A percentile compares a stretch with the other conserved stretches of the same genome.
These are phyloP conservation scores for Chlorella sp. DNA, from an alignment of 139 green algal species.

Conservation along the genomic window DNA sequence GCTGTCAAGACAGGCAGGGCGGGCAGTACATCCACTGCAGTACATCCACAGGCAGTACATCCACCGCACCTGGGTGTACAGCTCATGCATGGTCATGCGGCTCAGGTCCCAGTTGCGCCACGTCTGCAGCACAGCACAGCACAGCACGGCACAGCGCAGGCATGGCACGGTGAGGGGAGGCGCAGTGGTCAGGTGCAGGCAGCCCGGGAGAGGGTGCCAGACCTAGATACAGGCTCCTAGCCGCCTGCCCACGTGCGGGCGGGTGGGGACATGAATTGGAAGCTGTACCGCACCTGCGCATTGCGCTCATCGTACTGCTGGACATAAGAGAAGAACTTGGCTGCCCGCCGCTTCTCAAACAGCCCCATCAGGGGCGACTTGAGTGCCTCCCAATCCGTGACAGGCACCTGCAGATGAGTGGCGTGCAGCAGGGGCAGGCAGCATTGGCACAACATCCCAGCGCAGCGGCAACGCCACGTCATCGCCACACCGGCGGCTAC, in stretches of 20 bases:
- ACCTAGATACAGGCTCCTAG: neutral
- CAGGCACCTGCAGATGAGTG: slow-evolving; percentile 73
- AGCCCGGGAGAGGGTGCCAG: neutral
- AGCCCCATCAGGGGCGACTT: slow-evolving; percentile 93
- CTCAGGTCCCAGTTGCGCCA: slow-evolving; percentile 89
- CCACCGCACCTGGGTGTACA: slow-evolving; percentile 78
- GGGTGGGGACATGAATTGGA: neutral
- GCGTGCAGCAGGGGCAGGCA: neutral
- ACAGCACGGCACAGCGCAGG: neutral
- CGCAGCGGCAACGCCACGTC: too few species aligned
- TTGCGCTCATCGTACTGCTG: slow-evolving; percentile 91
- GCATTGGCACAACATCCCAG: too few species aligned
- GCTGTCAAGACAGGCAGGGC: too few species aligned
- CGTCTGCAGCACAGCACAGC: slow-evolving; percentile 53
- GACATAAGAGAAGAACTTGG: slow-evolving; percentile 95
- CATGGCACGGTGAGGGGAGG: neutral
- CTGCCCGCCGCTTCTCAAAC: slow-evolving; percentile 96
- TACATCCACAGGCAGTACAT: slow-evolving; percentile 52
- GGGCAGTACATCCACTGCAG: slow-evolving; percentile 49
- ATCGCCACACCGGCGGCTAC: too few species aligned
- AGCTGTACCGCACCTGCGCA: slow-evolving; percentile 41
- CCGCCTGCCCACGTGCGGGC: neutral
- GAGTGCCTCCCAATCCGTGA: slow-evolving; percentile 94
- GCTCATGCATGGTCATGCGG: slow-evolving; percentile 82
- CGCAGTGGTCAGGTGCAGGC: neutral